Conservation (phyloP, 2,329 filamentous ascomycete genomes). For the Calonectria pseudoturangicola region DNA sequence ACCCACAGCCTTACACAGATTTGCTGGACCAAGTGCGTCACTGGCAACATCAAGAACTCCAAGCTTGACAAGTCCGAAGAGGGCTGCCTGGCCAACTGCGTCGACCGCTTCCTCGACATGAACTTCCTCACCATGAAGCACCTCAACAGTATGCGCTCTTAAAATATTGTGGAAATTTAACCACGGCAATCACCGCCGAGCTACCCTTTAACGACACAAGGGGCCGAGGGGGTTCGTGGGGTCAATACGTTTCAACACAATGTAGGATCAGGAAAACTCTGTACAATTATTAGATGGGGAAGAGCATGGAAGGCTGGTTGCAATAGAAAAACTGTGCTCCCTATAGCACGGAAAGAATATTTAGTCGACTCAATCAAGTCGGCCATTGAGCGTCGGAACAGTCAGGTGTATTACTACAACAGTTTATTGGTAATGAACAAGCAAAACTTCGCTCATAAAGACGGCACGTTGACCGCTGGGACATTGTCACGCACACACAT, state of each 20-base stretch:
- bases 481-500: not conserved
- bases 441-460: conserved; percentile 4
- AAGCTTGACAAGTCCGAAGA: conserved; percentile 87
- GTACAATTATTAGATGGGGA: conserved; percentile 30
- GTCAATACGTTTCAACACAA: not conserved
- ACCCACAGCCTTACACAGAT: conserved; percentile 78
- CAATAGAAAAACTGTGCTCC: not conserved
- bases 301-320: not conserved
- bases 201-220: conserved; percentile 6
- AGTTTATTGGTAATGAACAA: conserved; percentile 6
- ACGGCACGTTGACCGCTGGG: not conserved
- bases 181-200: not conserved
- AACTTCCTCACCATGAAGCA: conserved; percentile 91
- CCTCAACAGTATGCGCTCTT: conserved; percentile 76
- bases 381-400: not conserved
- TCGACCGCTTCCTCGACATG: conserved; percentile 94
- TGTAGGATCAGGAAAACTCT: not conserved
- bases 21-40: conserved; percentile 97
- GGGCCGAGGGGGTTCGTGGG: not conserved
- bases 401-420: conserved; percentile 28
- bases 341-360: not conserved
- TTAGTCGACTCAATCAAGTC: not conserved
- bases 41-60: conserved; percentile 80
- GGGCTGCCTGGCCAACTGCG: conserved; percentile 91
- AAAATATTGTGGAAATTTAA: not conserved